Percentiles rank a stretch among this genome's conserved stretches.
These are phyloP conservation scores for Schizophyllum amplum DNA, from an alignment of 1,284 basidiomycete genomes.

Conservation along the genomic window DNA sequence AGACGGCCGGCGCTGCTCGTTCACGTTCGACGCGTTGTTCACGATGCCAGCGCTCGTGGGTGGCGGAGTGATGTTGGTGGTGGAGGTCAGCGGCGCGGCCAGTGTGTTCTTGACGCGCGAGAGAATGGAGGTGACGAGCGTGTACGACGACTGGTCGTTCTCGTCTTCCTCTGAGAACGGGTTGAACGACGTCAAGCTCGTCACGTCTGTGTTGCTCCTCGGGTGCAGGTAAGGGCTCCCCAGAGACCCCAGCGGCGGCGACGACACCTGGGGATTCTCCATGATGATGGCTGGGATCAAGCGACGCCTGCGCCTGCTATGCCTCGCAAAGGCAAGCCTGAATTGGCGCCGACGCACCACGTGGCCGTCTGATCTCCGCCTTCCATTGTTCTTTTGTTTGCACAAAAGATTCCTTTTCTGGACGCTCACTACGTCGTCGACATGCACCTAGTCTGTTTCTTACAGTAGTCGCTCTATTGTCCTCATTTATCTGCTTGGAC, in stretches of 20 bases:
- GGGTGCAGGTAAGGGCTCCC: slow-evolving; percentile 16
- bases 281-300: not conserved
- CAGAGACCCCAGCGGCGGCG: not conserved
- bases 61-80: slow-evolving; percentile 17
- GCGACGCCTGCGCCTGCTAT: no score
- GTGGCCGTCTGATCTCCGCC: not conserved
- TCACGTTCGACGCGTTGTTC: not conserved
- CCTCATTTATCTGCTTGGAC: not conserved
- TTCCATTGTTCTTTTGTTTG: not conserved
- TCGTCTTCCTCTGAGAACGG: slow-evolving; percentile 84
- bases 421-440: not conserved
- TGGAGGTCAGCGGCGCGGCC: slow-evolving; percentile 50
- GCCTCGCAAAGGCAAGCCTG: not conserved
- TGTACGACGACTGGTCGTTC: slow-evolving; percentile 74
- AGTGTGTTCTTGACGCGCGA: slow-evolving; percentile 73
- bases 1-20: slow-evolving; percentile 51
- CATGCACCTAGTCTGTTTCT: no score
- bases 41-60: slow-evolving; percentile 10
- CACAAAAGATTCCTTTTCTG: not conserved
- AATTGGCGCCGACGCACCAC: not conserved
- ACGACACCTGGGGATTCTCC: not conserved
- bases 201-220: slow-evolving; percentile 55
- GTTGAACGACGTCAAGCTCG: slow-evolving; percentile 74
- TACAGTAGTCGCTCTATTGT: no score
- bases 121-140: slow-evolving; percentile 67